Evolutionary conservation across 2,329 filamentous ascomycete species (phyloP).

Genomic region (Akanthomyces lecanii): DNA sequence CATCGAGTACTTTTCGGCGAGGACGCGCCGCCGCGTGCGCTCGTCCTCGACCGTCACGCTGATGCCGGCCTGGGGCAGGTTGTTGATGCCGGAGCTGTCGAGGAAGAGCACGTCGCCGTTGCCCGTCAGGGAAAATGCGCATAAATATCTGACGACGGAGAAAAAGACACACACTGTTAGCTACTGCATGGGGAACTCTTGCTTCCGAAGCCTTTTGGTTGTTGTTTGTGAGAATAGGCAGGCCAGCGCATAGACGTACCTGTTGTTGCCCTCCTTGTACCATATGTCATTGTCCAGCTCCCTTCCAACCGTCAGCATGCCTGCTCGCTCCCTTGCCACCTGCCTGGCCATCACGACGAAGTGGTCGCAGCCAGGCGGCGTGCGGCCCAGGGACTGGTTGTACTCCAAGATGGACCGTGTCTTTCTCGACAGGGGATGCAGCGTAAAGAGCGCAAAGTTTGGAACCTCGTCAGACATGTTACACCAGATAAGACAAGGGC

Average conservation of each 20-base stretch:
- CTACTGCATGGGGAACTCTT: no score
- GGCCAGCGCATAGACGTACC: background rate
- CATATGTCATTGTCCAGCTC: background rate
- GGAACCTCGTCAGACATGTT: background rate
- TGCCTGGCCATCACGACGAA: background rate
- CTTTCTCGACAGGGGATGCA: background rate
- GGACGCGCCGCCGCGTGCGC: background rate
- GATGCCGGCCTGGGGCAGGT: background rate
- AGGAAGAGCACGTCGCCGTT: background rate
- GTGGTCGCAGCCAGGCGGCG: background rate
- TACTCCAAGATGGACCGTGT: background rate
- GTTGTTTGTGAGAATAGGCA: no score
- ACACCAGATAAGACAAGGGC: background rate
- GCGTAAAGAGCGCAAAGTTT: background rate
- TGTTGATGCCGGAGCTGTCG: background rate
- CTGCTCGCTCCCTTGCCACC: background rate
- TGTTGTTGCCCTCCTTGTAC: background rate
- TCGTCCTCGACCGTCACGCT: background rate
- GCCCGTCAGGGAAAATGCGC: background rate
- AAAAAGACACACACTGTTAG: background rate
- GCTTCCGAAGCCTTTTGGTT: no score
- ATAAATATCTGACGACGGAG: background rate
- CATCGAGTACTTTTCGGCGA: background rate
- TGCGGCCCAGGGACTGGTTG: background rate
- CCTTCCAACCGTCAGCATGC: background rate